Conservation (phyloP, 192 early-diverging fungal species). For the Umbelopsis vinacea region DNA sequence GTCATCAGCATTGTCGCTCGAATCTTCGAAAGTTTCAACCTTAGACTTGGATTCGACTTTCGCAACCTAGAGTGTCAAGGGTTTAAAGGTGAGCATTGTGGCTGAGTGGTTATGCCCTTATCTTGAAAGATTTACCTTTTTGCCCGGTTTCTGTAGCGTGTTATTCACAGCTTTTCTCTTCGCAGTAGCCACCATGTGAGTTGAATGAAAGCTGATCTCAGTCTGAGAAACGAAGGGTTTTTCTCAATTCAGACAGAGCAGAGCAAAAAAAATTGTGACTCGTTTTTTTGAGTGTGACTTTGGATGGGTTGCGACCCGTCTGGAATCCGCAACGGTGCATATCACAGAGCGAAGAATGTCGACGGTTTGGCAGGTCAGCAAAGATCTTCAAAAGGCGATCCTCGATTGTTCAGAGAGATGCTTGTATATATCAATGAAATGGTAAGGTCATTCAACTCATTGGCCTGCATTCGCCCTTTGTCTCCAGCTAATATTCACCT, state of each 20-base stretch:
- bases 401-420: slow-evolving; percentile 71
- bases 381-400: slow-evolving; percentile 59
- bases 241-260: background rate
- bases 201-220: background rate
- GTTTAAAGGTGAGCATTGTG: background rate
- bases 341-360: background rate
- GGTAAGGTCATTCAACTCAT: slow-evolving; percentile 51
- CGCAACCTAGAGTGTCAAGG: background rate
- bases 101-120: background rate
- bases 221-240: slow-evolving; percentile 8
- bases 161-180: slow-evolving; percentile 13
- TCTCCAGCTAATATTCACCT: background rate
- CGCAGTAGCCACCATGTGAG: slow-evolving; percentile 11
- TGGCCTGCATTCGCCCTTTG: background rate
- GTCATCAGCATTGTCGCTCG: slow-evolving; percentile 8
- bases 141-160: background rate
- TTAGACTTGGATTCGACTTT: slow-evolving; percentile 9
- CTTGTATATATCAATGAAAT: slow-evolving; percentile 73
- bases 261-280: slow-evolving; percentile 20
- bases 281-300: slow-evolving; percentile 7
- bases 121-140: background rate
- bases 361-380: slow-evolving; percentile 26
- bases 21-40: background rate
- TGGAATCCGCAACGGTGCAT: background rate
- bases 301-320: background rate